Evolutionary conservation across 129 eudicot genomes (phyloP).

Genomic region (Ambrosia trifida): DNA sequence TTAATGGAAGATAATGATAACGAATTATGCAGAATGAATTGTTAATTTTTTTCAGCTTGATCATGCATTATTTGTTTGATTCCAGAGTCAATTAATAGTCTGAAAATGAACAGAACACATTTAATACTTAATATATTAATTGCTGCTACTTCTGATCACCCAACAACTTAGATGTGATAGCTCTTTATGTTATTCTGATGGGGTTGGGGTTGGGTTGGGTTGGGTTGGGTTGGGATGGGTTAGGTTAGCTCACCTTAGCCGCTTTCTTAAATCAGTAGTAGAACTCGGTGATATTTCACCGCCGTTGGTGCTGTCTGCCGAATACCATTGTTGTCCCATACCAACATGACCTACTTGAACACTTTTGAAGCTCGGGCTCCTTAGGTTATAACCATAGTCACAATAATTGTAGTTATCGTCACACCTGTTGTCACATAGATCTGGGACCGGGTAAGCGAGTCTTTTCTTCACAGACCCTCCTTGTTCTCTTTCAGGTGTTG

Average conservation of each 20-base stretch:
- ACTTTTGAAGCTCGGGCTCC: conserved; percentile 92
- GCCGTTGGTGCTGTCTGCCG: conserved; percentile 61
- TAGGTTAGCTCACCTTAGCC: conserved; percentile 57
- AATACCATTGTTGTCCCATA: conserved; percentile 60
- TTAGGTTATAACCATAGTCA: conserved; percentile 43
- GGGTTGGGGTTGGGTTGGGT: not conserved
- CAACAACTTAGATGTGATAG: conserved; percentile 6
- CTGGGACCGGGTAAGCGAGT: conserved; percentile 65
- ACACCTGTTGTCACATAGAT: conserved; percentile 28
- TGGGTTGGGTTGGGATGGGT: not conserved
- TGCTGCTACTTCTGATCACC: conserved; percentile 14
- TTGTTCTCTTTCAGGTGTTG: conserved; percentile 73
- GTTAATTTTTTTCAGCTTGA: not conserved
- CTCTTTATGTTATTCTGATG: not conserved
- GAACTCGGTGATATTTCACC: conserved; percentile 89
- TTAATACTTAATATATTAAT: conserved; percentile 28
- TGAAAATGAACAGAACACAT: conserved; percentile 36
- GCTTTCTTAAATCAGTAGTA: conserved; percentile 73
- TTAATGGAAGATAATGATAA: conserved; percentile 21
- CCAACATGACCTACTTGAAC: conserved; percentile 76
- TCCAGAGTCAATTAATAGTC: not conserved
- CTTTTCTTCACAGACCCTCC: conserved; percentile 65
- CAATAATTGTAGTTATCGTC: conserved; percentile 7
- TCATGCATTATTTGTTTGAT: not conserved
- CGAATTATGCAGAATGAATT: conserved; percentile 26